phyloP scores from a whole-genome alignment of 1,139 yeast species.

The Saccharomyces hybrid region DNA sequence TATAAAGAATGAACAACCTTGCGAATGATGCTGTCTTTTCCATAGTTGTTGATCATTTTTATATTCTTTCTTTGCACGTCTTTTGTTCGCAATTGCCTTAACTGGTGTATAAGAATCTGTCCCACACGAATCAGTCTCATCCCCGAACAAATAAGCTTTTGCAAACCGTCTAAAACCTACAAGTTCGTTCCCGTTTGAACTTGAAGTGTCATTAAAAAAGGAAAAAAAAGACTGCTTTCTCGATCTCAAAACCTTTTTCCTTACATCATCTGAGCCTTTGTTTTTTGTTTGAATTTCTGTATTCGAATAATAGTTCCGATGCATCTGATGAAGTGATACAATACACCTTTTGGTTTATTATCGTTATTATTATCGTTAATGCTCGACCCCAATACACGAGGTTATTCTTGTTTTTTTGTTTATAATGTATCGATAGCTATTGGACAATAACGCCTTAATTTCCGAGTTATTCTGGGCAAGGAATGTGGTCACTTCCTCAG shows the following conservation, averaged over 20 bases:
- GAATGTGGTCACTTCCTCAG: background rate
- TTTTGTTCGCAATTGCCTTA: background rate
- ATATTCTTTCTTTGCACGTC: constrained; percentile 11
- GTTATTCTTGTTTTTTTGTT: background rate
- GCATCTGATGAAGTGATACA: background rate
- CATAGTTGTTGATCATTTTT: background rate
- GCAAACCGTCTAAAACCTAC: constrained; percentile 28
- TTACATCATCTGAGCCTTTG: background rate
- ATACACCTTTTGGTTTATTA: background rate
- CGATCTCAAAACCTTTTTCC: background rate
- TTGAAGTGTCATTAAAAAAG: constrained; percentile 2
- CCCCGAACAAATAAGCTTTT: constrained; percentile 14
- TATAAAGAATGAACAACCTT: background rate
- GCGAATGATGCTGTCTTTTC: background rate
- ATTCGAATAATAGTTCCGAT: background rate
- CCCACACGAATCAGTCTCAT: background rate
- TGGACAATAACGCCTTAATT: background rate
- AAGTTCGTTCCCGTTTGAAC: constrained; percentile 9
- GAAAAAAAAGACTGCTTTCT: constrained; percentile 4
- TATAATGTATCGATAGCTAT: background rate
- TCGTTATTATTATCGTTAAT: constrained; percentile 1
- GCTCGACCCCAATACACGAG: background rate
- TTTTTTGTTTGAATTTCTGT: background rate
- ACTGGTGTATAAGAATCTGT: constrained; percentile 1
- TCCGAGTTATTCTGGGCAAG: background rate